phyloP scores from a whole-genome alignment of 2,329 filamentous ascomycete genomes.

The Davidsoniella eucalypti region DNA sequence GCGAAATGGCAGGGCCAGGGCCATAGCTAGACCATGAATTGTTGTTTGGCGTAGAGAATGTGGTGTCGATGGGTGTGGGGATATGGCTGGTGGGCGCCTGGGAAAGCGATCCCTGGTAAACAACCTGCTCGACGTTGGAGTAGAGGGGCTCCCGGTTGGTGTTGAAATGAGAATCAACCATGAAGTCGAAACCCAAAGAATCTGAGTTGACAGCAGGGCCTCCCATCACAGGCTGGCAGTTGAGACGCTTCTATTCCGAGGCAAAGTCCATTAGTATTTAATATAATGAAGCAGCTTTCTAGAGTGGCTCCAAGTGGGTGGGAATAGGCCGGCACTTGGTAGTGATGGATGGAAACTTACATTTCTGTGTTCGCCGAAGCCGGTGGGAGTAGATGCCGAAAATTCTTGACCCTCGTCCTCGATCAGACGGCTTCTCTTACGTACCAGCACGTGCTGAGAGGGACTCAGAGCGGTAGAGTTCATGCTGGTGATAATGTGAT shows the following conservation, averaged over 20 bases:
- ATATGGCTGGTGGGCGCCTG: conserved; percentile 27
- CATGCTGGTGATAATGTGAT: conserved; percentile 1
- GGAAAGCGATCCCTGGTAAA: background rate
- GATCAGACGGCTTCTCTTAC: conserved; percentile 11
- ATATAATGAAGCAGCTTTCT: background rate
- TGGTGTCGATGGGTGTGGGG: conserved; percentile 43
- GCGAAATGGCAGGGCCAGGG: conserved; percentile 22
- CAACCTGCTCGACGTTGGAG: conserved; percentile 14
- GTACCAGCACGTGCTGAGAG: conserved; percentile 7
- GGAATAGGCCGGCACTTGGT: too few species aligned
- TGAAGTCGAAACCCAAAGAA: conserved; percentile 4
- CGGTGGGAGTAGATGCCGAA: background rate
- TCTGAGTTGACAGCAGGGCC: background rate
- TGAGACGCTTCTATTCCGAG: conserved; percentile 9
- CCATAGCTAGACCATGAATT: conserved; percentile 21
- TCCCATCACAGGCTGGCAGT: conserved; percentile 7
- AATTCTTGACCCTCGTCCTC: conserved; percentile 11
- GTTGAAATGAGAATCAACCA: conserved; percentile 22
- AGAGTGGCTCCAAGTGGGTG: background rate
- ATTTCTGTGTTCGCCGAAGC: conserved; percentile 13
- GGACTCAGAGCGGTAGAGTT: conserved; percentile 2
- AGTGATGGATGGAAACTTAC: conserved; percentile 1
- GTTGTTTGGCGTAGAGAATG: conserved; percentile 37
- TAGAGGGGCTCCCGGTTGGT: conserved; percentile 27
- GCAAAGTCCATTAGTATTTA: background rate